These are phyloP conservation scores for Suillus clintonianus DNA, from an alignment of 768 basidiomycete species.

Conservation along the genomic window DNA sequence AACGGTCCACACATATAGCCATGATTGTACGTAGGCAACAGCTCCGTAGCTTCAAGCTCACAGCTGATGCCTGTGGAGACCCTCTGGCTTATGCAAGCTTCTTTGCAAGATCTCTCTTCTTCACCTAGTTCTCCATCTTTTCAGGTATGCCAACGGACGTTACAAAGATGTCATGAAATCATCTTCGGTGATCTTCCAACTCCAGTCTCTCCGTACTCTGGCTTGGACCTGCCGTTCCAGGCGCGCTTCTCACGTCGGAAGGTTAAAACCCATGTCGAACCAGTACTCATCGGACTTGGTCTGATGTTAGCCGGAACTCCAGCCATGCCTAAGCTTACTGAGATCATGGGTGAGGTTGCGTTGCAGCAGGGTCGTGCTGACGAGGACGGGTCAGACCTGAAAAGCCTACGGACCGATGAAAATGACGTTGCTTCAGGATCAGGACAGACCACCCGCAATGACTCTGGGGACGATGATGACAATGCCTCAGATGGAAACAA, in stretches of 20 bases:
- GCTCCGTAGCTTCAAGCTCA: constrained; percentile 15
- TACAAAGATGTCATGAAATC: constrained; percentile 93
- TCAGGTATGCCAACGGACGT: constrained; percentile 85
- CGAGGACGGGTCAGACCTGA: constrained; percentile 52
- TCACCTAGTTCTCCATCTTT: constrained; percentile 71
- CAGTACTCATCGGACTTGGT: constrained; percentile 84
- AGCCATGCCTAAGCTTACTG: constrained; percentile 72
- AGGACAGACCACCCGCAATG: constrained; percentile 15
- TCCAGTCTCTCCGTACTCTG: constrained; percentile 67
- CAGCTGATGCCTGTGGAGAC: constrained; percentile 53
- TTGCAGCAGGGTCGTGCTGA: constrained; percentile 86
- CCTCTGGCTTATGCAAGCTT: constrained; percentile 98
- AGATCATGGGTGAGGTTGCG: constrained; percentile 79
- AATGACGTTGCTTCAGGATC: constrained; percentile 41
- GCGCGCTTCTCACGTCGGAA: constrained; percentile 57
- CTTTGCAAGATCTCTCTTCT: constrained; percentile 72
- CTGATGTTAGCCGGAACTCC: constrained; percentile 75
- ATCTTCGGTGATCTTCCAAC: constrained; percentile 88
- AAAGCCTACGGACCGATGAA: constrained; percentile 49
- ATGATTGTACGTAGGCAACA: constrained; percentile 76
- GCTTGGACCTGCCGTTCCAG: constrained; percentile 49
- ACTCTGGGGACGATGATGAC: constrained; percentile 41
- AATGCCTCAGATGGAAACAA: constrained; percentile 46
- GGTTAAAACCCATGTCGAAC: constrained; percentile 71
- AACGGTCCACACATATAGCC: constrained; percentile 91